phyloP scores from a whole-genome alignment of 164 flowering plant genomes.

The Umbilicus rupestris region DNA sequence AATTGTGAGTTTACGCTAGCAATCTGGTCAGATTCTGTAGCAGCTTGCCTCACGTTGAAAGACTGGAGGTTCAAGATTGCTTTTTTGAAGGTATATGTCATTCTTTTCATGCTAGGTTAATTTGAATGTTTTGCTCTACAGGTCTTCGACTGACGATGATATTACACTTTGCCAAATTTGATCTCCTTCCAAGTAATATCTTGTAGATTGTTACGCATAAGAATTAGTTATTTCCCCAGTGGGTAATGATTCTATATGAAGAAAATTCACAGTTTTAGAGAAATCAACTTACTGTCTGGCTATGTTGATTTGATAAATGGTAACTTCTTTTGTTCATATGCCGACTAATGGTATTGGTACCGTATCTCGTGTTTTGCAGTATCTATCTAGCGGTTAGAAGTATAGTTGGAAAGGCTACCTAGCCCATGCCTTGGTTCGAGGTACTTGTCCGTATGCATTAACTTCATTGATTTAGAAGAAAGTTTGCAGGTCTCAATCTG shows the following conservation, averaged over 20 bases:
- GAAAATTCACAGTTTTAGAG: too few species aligned
- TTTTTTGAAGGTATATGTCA: conserved; percentile 50
- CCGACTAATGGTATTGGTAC: background rate
- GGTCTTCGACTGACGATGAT: too few species aligned
- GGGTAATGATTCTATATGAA: too few species aligned
- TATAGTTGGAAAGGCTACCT: conserved; percentile 31
- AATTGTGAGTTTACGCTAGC: conserved; percentile 12
- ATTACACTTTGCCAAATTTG: too few species aligned
- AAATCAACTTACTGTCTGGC: too few species aligned
- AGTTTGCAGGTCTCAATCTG: conserved; percentile 29
- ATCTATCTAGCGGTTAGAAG: conserved; percentile 34
- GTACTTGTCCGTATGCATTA: conserved; percentile 34
- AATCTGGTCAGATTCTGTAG: conserved; percentile 36
- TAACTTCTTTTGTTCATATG: background rate
- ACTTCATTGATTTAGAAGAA: conserved; percentile 27
- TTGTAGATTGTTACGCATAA: too few species aligned
- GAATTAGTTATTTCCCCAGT: too few species aligned
- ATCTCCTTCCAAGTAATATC: too few species aligned
- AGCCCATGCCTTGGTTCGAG: conserved; percentile 24
- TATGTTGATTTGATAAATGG: too few species aligned
- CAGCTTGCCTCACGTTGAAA: conserved; percentile 33
- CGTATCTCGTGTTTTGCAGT: conserved; percentile 24
- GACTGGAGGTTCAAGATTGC: conserved; percentile 37
- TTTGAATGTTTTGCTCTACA: too few species aligned
- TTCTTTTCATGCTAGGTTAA: too few species aligned